Base-by-base conservation (phyloP, 169 alveolate genomes). In the Cryptosporidium sp. region DNA sequence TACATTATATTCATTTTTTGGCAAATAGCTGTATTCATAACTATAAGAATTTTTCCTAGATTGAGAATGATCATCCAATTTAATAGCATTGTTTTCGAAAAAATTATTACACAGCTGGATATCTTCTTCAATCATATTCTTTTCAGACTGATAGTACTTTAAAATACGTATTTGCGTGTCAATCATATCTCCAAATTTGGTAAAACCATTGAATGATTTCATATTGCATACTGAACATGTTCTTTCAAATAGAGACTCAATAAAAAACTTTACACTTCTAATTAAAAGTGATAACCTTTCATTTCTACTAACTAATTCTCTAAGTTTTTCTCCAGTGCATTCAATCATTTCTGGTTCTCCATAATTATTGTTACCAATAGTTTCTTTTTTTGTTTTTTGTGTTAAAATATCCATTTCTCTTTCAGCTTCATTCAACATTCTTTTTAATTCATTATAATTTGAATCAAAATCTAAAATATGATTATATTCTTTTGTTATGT, bases 191-290 rank as follows among this genome's bases (percentile, higher is more conserved):
- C 70, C 52, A 31, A 73, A 60, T 35, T 58, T n/a, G 2, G 86
- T 58, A 18, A 26, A 56, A 16, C 86, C 86, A 26, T 73, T 52
- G 21, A 73, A 58, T 37, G 86, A 53, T 1, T 58, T 58, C 1
- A 6, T 53, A n/a, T 56, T 23, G 29, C 86, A 73, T 21, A 35
- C 56, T 9, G 86, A 51, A 56, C 86, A 73, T 3, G 68, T 23
- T n/a, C 71, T 73, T 58, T 73, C 86, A 39, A 44, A 73, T 18
- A 73, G 12, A 7, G 86, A 51, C 70, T 73, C 71, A 33, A 73
- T 26, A 60, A 73, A 73, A 23, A 73, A 73, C 53, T 56, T 35
- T 10, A 73, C 86, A 56, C 70, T 44, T 35, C 29, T 73, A 7
- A 73, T 60, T n/a, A 73, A 35, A 29, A 35, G 60, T 2, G 62